Percentiles rank a stretch among this genome's conserved stretches.
phyloP scores from a whole-genome alignment of 257 asterid species.

The Fraxinus americana region DNA sequence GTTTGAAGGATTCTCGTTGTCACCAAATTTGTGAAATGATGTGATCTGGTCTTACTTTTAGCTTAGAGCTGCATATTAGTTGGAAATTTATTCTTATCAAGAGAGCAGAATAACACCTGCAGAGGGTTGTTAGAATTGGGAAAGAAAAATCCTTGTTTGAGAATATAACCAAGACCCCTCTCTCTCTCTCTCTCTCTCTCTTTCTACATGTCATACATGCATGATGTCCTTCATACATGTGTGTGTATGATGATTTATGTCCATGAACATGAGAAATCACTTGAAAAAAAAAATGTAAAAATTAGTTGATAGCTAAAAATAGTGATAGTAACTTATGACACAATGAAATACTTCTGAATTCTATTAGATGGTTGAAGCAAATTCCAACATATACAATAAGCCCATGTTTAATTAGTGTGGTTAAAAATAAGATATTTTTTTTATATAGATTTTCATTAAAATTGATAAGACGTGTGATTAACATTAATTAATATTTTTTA shows the following conservation, averaged over 20 bases:
- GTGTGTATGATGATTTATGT: not conserved
- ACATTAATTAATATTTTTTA: too few relatives aligned
- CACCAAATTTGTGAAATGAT: slow-evolving; percentile 16
- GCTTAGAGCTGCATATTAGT: slow-evolving; percentile 36
- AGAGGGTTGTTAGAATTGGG: slow-evolving; percentile 78
- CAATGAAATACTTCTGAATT: not conserved
- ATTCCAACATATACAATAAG: not conserved
- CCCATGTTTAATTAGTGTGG: too few relatives aligned
- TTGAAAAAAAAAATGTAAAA: not conserved
- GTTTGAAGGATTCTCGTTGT: not conserved
- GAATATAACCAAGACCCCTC: slow-evolving; percentile 55
- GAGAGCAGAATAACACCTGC: slow-evolving; percentile 37
- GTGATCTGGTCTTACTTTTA: slow-evolving; percentile 12
- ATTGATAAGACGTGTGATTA: too few relatives aligned
- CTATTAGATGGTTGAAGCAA: not conserved
- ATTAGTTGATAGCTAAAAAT: not conserved
- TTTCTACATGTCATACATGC: slow-evolving; percentile 20
- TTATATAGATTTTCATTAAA: too few relatives aligned
- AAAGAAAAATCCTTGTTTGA: slow-evolving; percentile 61
- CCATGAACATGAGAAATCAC: not conserved
- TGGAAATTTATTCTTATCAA: slow-evolving; percentile 27
- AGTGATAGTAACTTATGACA: not conserved
- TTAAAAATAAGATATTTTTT: too few relatives aligned
- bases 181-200: slow-evolving; percentile 44
- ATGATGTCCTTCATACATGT: slow-evolving; percentile 31